phyloP scores from a whole-genome alignment of 352 stramenopile genomes.

The Phytophthora cryptogea region DNA sequence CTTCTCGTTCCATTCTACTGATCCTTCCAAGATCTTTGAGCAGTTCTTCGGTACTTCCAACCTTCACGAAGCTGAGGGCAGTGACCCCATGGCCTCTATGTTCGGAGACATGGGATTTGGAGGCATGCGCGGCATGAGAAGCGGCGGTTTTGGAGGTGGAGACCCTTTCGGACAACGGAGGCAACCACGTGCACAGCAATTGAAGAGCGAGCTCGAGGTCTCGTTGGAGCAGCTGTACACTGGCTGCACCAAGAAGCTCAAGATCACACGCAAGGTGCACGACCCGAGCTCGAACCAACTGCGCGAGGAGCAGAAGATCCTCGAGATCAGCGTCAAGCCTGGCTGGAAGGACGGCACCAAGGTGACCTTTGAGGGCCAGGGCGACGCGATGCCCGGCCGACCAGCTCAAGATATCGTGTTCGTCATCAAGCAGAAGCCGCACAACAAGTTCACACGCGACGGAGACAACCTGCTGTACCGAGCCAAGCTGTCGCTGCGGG shows the following conservation, averaged over 20 bases:
- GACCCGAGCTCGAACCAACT: slow-evolving; percentile 79
- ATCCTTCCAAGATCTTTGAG: slow-evolving; percentile 90
- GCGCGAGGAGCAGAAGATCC: slow-evolving; percentile 94
- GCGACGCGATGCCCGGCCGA: slow-evolving; percentile 89
- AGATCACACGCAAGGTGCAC: slow-evolving; percentile 93
- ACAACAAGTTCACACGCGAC: slow-evolving; percentile 94
- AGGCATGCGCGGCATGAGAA: slow-evolving; percentile 49
- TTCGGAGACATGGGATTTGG: slow-evolving; percentile 64
- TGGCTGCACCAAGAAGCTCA: slow-evolving; percentile 91
- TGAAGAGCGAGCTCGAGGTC: slow-evolving; percentile 91
- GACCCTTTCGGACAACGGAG: slow-evolving; percentile 49
- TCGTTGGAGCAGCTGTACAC: slow-evolving; percentile 90
- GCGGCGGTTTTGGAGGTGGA: slow-evolving; percentile 35
- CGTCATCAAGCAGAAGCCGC: slow-evolving; percentile 90
- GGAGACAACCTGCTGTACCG: slow-evolving; percentile 95
- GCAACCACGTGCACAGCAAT: slow-evolving; percentile 47
- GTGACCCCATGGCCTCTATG: slow-evolving; percentile 75
- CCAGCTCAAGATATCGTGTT: slow-evolving; percentile 96
- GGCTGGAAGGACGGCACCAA: slow-evolving; percentile 97
- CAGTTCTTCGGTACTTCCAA: slow-evolving; percentile 91
- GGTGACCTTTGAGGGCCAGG: slow-evolving; percentile 96
- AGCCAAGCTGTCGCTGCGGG: slow-evolving; percentile 94
- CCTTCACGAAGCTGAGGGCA: slow-evolving; percentile 70
- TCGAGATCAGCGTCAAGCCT: slow-evolving; percentile 96
- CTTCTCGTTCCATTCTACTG: slow-evolving; percentile 81